These are phyloP conservation scores for Choiromyces venosus DNA, from an alignment of 495 filamentous ascomycete species.

Conservation along the genomic window DNA sequence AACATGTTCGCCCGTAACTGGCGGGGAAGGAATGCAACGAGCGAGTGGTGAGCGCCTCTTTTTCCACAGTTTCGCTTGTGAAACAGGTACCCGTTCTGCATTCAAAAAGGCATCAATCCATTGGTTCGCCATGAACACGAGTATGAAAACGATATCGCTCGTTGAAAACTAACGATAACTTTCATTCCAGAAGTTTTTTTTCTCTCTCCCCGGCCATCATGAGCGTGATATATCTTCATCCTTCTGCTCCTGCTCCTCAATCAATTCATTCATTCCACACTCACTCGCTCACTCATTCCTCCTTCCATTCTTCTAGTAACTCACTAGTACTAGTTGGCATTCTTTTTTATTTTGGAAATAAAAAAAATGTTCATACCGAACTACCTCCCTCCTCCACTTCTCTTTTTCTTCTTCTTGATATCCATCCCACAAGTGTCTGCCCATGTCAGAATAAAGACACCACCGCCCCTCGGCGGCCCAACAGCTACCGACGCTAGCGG, in stretches of 20 bases:
- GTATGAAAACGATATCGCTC: background rate
- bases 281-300: background rate
- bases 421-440: conserved; percentile 18
- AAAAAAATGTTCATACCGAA: background rate
- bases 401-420: conserved; percentile 13
- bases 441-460: conserved; percentile 32
- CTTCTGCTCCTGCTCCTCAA: background rate
- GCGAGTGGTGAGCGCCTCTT: background rate
- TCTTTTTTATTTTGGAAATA: background rate
- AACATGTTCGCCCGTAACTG: background rate
- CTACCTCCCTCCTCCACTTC: background rate
- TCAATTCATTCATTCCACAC: background rate
- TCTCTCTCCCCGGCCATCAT: background rate
- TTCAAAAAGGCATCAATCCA: background rate
- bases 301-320: background rate
- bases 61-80: background rate
- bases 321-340: background rate
- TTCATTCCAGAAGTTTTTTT: background rate
- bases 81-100: conserved; percentile 1
- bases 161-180: background rate
- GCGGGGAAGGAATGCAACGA: background rate
- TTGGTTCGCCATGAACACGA: background rate
- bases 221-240: background rate
- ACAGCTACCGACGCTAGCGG: conserved; percentile 16
- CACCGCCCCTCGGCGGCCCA: conserved; percentile 27